Base-by-base conservation (phyloP, 257 asterid species). In the Plectranthus barbatus region DNA sequence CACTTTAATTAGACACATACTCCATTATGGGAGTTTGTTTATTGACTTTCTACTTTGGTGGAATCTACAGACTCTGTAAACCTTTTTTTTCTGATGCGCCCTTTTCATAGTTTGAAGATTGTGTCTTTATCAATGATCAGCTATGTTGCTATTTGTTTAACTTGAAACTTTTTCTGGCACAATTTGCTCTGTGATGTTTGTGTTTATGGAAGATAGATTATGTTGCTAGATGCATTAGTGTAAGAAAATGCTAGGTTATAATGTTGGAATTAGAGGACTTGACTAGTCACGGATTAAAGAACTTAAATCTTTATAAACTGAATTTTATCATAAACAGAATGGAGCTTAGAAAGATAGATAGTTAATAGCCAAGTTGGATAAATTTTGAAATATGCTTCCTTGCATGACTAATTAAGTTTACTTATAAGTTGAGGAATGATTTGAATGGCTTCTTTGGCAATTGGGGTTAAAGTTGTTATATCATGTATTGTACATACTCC, bases 151-250 rank as follows among this genome's bases (percentile, higher is more conserved):
- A 9, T 66, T 40, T 13, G 26, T 41, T 13, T 31, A 31, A 13
- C 14, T 53, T 17, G 36, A 54, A 46, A 24, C 11, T 15, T 65
- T 2, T 39, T 42, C 19, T 37, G 18, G 56, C 46, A 9, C 60
- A 14, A 47, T 57, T 10, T 48, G 37, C 23, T 47, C 12, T 48
- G 47, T 1, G 3, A 3, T 49, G 8, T 29, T 15, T 29, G 7
- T 60, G 37, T 24, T 21, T 17, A 63, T 37, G 15, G 49, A 71
- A 62, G 64, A 41, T 45, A 11, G 26, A 9, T 13, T 33, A 9
- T 40, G 51, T 33, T 39, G 55, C 13, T 45, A 12, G 41, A 56
- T 47, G 61, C 75, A 56, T 49, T 36, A 41, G 54, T 56, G 7
- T 29, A 53, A 10, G 36, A 71, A 47, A 29, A 41, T 17, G 48